Conservation (phyloP, 192 early-diverging fungal species). For the Linnemannia elongata region DNA sequence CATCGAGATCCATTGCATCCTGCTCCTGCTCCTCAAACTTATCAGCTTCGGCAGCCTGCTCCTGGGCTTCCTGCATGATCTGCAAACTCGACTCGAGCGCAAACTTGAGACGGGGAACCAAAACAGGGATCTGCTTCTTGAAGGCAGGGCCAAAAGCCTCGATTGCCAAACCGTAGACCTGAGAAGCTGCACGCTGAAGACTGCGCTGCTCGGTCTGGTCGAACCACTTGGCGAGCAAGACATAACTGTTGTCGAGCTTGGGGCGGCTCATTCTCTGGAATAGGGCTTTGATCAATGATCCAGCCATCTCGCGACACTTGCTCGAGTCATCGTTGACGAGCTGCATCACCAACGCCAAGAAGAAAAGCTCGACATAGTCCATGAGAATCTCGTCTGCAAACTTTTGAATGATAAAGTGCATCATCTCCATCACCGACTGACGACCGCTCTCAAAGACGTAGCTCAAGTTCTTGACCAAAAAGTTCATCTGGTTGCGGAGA, state of each 20-base stretch:
- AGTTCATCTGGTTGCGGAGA: constrained; percentile 87
- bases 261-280: constrained; percentile 72
- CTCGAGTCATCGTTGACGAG: constrained; percentile 94
- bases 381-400: constrained; percentile 83
- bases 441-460: constrained; percentile 96
- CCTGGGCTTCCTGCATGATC: constrained; percentile 63
- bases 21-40: constrained; percentile 33
- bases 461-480: constrained; percentile 89
- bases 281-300: constrained; percentile 76
- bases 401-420: constrained; percentile 83
- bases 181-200: constrained; percentile 84
- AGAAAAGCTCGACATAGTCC: constrained; percentile 85
- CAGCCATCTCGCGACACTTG: constrained; percentile 93
- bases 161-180: constrained; percentile 87
- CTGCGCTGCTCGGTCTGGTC: constrained; percentile 68
- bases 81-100: constrained; percentile 62
- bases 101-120: constrained; percentile 65
- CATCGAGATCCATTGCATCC: constrained; percentile 70
- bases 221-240: constrained; percentile 86
- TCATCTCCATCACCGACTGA: constrained; percentile 89
- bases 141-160: constrained; percentile 81
- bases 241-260: constrained; percentile 72
- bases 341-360: constrained; percentile 86
- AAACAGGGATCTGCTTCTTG: constrained; percentile 61
- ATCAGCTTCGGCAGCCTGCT: constrained; percentile 30